Evolutionary conservation across 306 rosid species (phyloP).

Genomic region (Fragaria vesca): DNA sequence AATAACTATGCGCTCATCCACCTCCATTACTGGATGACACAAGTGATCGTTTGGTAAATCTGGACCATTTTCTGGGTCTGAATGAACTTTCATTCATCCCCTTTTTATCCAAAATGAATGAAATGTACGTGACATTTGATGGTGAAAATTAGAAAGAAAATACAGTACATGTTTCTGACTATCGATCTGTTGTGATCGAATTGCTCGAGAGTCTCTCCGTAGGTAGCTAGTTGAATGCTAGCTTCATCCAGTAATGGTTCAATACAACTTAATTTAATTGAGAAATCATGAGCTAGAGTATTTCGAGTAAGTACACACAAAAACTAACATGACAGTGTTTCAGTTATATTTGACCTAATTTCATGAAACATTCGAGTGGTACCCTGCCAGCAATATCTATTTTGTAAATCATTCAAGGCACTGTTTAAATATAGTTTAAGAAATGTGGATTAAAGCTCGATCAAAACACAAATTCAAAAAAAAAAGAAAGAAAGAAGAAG

Average conservation of each 20-base stretch:
- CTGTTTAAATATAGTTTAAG: too few relatives aligned
- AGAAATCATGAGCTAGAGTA: too few relatives aligned
- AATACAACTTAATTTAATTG: too few relatives aligned
- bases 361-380: not conserved
- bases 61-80: not conserved
- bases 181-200: not conserved
- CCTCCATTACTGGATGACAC: not conserved
- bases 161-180: not conserved
- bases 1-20: not conserved
- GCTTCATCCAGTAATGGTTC: too few relatives aligned
- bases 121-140: not conserved
- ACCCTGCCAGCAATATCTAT: too few relatives aligned
- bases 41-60: not conserved
- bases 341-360: not conserved
- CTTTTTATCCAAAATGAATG: not conserved
- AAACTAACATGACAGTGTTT: not conserved
- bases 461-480: too few relatives aligned
- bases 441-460: too few relatives aligned
- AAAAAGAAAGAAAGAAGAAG: too few relatives aligned
- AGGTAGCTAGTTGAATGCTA: not conserved
- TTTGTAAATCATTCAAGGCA: too few relatives aligned
- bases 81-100: not conserved
- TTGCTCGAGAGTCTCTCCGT: not conserved
- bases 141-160: not conserved
- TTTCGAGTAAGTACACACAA: too few relatives aligned